Percentiles rank a stretch among this genome's conserved stretches.
These are phyloP conservation scores for Solanum appendiculatum DNA, from an alignment of 257 asterid genomes.

Conservation along the genomic window DNA sequence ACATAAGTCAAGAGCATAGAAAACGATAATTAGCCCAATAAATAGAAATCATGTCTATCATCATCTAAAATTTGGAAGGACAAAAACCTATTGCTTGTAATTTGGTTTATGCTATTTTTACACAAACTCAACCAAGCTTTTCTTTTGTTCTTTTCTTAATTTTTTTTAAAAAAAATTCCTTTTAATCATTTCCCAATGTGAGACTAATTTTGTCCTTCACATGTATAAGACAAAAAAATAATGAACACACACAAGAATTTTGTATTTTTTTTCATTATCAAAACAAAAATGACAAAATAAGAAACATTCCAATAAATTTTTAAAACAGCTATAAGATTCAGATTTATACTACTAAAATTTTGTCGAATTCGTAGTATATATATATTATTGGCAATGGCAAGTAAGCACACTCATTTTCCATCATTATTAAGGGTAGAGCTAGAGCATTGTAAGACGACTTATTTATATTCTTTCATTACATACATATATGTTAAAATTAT, in stretches of 20 bases:
- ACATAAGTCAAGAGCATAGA: background rate
- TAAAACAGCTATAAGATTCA: background rate
- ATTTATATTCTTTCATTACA: too few relatives aligned
- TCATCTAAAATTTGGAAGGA: background rate
- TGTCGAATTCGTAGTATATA: background rate
- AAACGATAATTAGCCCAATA: background rate
- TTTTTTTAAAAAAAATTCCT: background rate
- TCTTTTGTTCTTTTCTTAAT: background rate
- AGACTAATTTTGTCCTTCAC: background rate
- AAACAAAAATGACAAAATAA: background rate
- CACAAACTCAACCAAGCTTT: background rate
- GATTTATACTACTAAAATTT: background rate
- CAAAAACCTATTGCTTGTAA: background rate
- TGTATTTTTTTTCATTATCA: background rate
- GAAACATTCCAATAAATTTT: background rate
- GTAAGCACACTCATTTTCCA: background rate
- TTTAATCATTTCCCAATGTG: background rate
- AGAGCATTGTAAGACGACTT: background rate
- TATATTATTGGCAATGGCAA: background rate
- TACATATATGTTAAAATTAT: too few relatives aligned
- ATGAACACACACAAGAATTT: background rate
- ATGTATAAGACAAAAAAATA: background rate
- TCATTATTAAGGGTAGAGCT: background rate
- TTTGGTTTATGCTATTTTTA: conserved; percentile 1
- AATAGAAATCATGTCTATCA: background rate